Evolutionary conservation across 208 protist genomes (phyloP).

Genomic region (Phytomonas sp.): DNA sequence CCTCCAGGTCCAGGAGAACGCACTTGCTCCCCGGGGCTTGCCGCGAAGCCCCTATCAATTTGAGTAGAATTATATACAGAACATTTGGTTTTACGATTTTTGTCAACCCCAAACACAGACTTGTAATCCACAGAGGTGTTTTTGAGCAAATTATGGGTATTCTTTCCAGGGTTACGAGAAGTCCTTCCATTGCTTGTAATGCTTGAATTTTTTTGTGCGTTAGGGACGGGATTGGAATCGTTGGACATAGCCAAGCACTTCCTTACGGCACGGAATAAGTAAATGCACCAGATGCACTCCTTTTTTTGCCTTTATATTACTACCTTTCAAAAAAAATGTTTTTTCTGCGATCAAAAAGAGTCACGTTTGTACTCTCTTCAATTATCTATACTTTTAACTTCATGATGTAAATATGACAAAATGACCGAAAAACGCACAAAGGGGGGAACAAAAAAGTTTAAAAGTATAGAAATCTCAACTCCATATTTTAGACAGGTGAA

Average conservation of each 20-base stretch:
- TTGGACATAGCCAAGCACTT: neutral
- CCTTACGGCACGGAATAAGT: neutral
- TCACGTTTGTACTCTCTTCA: neutral
- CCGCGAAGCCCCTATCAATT: neutral
- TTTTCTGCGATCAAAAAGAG: neutral
- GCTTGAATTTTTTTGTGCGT: neutral
- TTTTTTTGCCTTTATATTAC: constrained; percentile 5
- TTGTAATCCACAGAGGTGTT: neutral
- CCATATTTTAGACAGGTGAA: neutral
- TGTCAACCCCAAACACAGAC: neutral
- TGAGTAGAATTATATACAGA: neutral
- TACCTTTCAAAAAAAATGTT: constrained; percentile 2
- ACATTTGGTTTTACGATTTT: neutral
- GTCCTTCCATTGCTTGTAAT: neutral
- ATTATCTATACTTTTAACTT: constrained; percentile 2
- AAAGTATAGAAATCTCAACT: neutral
- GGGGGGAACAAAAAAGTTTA: neutral
- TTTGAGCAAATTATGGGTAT: neutral
- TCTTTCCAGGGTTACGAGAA: neutral
- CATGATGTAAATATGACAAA: neutral
- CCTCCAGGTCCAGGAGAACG: neutral
- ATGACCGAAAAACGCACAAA: neutral
- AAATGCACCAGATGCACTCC: neutral
- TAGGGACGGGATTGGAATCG: neutral
- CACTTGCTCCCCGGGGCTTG: neutral